Evolutionary conservation across 306 rosid species (phyloP), one percentile per base, ranked within the genome.

Genomic region (Cicer judaicum): DNA sequence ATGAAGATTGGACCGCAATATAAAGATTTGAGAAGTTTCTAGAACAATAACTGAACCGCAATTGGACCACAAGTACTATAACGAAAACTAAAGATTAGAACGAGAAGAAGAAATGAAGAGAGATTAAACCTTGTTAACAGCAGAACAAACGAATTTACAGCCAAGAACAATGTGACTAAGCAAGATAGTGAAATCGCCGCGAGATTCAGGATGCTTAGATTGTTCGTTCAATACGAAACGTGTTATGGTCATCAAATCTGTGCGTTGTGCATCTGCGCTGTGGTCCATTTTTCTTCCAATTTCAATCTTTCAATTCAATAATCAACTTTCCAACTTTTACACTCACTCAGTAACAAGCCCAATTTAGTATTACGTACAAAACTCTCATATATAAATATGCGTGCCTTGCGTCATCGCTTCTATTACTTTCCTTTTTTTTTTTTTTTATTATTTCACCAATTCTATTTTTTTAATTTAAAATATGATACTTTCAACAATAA

Each of bases 111-210:
- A 18, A 53, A 53, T 18, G 5, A 53, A 16, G 41, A 57, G 43
- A 60, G 62, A 69, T 8, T 8, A 11, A 1, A 92, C 98, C 97
- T 94, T 94, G 76, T 85, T 94, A 48, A 94, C 99, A 3, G 93
- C 87, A 36, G 99, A 73, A 68, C 99, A 92, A 62, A 94, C 97
- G 79, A 94, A 94, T 79, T 94, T 94, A 89, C 99, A 92, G 8
- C 97, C 97, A 8, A 94, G 94, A 74, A 94, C 99, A 79, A 94
- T 94, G 84, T 94, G 91, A 76, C n/a, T 94, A 76, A 94, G 99
- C 87, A 94, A 81, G 84, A 94, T 94, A 21, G 92, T 82, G 83
- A 94, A 94, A 78, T 94, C 99, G 1, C 99, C 99, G 21, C 99
- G 99, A 0, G 97, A 90, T 65, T 94, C 97, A 0, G 93, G 92